Conservation (phyloP, 352 stramenopile species). For the Albugo candida region DNA sequence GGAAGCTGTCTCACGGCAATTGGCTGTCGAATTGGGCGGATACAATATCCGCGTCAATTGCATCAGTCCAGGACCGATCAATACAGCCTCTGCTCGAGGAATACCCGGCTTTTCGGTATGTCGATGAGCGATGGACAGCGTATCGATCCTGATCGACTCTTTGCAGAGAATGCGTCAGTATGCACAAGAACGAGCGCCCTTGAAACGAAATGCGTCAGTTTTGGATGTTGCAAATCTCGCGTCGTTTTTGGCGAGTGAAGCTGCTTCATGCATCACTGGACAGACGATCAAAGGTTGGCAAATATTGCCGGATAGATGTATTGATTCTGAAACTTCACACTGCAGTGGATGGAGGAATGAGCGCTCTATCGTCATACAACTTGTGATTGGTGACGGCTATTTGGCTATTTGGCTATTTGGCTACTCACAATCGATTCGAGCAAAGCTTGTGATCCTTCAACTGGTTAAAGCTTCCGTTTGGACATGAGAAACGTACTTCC, state of each 20-base stretch:
- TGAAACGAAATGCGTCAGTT: slow-evolving; percentile 47
- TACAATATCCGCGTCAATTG: slow-evolving; percentile 79
- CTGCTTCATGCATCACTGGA: slow-evolving; percentile 59
- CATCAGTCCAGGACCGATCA: slow-evolving; percentile 78
- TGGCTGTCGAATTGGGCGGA: slow-evolving; percentile 63
- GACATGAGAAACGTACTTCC: slow-evolving; percentile 42
- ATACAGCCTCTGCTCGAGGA: slow-evolving; percentile 78
- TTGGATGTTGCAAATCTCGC: slow-evolving; percentile 64
- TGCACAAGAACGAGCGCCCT: slow-evolving; percentile 31
- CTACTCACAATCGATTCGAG: too few relatives aligned
- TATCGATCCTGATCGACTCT: background rate
- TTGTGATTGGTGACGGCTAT: too few relatives aligned
- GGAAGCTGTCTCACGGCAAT: slow-evolving; percentile 57
- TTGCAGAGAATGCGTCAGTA: slow-evolving; percentile 63
- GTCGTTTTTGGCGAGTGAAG: slow-evolving; percentile 59
- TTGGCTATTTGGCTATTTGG: too few relatives aligned
- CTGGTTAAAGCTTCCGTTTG: too few relatives aligned
- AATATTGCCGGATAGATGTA: background rate
- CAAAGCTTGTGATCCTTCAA: too few relatives aligned
- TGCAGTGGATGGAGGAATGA: slow-evolving; percentile 60
- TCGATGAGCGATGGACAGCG: background rate
- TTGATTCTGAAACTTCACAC: slow-evolving; percentile 1
- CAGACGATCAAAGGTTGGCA: slow-evolving; percentile 39
- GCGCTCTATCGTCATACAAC: slow-evolving; percentile 21
- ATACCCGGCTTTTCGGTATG: slow-evolving; percentile 73